Evolutionary conservation across 179 eudicot genomes (phyloP), one percentile per base, ranked within the genome.

Genomic region (Nepenthes alata): DNA sequence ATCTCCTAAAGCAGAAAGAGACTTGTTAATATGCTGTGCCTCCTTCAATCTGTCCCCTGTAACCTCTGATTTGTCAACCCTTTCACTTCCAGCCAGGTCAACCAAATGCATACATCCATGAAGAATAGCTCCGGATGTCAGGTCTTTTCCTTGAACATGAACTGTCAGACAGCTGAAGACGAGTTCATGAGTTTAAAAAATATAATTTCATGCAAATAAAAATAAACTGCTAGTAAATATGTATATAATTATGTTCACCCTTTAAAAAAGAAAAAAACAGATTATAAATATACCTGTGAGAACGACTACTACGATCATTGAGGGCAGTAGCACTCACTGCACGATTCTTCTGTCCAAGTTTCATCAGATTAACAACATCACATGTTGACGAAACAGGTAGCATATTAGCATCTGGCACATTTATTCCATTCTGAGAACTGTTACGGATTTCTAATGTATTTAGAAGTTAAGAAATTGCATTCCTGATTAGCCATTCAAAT

Each of bases 61-160:
- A 41, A 85, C 97, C 73, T 87, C 97, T 37, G 99, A 94, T 75
- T 94, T 94, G 69, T 94, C 87, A 35, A 94, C 99, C 70, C 99
- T 85, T 79, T 94, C 99, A 76, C 99, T 94, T 67, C 99, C 99
- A 12, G 99, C 99, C 44, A 94, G 75, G 81, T 94, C 99, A 63
- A 94, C 99, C 57, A 94, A 78, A 84, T 94, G 99, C 99, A 94
- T 94, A 68, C 83, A 85, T 15, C 99, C 99, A 16, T 95, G 87
- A 57, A 87, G 73, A 67, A 74, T 67, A 38, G 75, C 78, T 78
- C 99, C 99, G 49, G 99, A 77, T 53, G 97, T 81, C 50, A 94
- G 68, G 78, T 94, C 95, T 72, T 70, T 85, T 64, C 98, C 98
- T 87, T 87, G 97, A 55, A 93, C 98, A 82, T 93, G 98, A 63